Percentiles rank a stretch among this genome's conserved stretches.
phyloP scores from a whole-genome alignment of 345 rosid species.

The Rubroshorea leprosula region DNA sequence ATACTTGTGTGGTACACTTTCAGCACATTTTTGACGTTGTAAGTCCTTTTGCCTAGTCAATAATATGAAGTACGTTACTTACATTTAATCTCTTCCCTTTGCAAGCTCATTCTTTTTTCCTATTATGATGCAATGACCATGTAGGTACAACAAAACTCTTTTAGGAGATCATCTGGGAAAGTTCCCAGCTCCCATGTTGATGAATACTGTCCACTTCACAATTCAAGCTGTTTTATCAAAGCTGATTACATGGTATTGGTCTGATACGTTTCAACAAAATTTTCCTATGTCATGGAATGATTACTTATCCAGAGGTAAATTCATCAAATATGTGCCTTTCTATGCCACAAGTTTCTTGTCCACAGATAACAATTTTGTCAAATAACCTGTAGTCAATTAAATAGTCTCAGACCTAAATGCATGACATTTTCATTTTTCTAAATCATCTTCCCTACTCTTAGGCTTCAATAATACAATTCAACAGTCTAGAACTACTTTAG shows the following conservation, averaged over 20 bases:
- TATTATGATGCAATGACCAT: slow-evolving; percentile 4
- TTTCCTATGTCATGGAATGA: slow-evolving; percentile 77
- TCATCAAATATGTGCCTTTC: slow-evolving; percentile 2
- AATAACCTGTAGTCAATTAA: too few relatives aligned
- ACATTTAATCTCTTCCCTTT: too few relatives aligned
- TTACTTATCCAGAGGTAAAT: slow-evolving; percentile 73
- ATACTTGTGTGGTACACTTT: slow-evolving; percentile 98
- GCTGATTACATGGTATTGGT: slow-evolving; percentile 79
- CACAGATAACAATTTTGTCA: background rate
- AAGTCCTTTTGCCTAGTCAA: slow-evolving; percentile 38
- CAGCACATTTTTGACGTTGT: slow-evolving; percentile 99
- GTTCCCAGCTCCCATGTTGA: slow-evolving; percentile 95
- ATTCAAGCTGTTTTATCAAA: slow-evolving; percentile 90
- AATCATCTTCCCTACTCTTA: background rate
- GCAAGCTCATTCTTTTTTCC: too few relatives aligned
- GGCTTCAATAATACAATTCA: slow-evolving; percentile 1
- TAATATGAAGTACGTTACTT: too few relatives aligned
- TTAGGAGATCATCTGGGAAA: slow-evolving; percentile 93
- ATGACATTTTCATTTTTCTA: background rate
- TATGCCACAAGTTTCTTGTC: background rate
- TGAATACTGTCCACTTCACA: slow-evolving; percentile 87
- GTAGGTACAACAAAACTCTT: slow-evolving; percentile 91
- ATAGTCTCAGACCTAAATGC: background rate
- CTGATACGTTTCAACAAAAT: slow-evolving; percentile 57
- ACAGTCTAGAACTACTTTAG: too few relatives aligned